phyloP scores from a whole-genome alignment of 768 basidiomycete species.

The Lentinus brumalis region DNA sequence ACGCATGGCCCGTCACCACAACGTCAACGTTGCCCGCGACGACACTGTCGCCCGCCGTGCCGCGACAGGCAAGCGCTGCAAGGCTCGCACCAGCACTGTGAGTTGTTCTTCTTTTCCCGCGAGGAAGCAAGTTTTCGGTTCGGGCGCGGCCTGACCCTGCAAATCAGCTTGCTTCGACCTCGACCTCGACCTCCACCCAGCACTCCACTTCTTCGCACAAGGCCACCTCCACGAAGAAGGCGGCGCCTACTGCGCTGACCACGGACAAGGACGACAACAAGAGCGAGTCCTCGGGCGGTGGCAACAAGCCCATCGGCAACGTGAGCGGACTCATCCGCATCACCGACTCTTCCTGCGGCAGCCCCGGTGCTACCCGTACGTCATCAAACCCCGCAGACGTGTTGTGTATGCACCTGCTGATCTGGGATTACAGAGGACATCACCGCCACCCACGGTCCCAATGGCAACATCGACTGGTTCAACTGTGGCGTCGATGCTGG shows the following conservation, averaged over 20 bases:
- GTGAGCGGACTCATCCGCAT: conserved; percentile 39
- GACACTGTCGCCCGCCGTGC: conserved; percentile 6
- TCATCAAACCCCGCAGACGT: conserved; percentile 5
- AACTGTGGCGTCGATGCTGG: conserved; percentile 69
- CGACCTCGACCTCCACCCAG: conserved; percentile 1
- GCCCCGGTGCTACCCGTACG: conserved; percentile 52
- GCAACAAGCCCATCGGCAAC: conserved; percentile 1
- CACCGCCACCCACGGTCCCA: conserved; percentile 58
- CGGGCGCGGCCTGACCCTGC: neutral
- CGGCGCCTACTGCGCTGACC: conserved; percentile 7
- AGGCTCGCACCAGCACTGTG: neutral
- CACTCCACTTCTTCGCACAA: conserved; percentile 7
- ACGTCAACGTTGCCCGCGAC: conserved; percentile 6
- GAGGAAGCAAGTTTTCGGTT: too few species aligned
- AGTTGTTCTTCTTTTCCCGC: neutral
- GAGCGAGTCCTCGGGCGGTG: conserved; percentile 7
- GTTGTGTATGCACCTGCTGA: conserved; percentile 1
- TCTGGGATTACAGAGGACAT: conserved; percentile 41
- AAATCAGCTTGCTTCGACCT: neutral
- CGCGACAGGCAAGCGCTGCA: conserved; percentile 10
- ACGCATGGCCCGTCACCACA: conserved; percentile 25
- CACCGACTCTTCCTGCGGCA: conserved; percentile 43
- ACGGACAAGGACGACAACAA: neutral
- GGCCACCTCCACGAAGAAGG: conserved; percentile 7
- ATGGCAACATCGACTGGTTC: conserved; percentile 73